Percentiles rank a stretch among this genome's conserved stretches.
phyloP scores from a whole-genome alignment of 2,329 filamentous ascomycete species.

The Coleophoma crateriformis region DNA sequence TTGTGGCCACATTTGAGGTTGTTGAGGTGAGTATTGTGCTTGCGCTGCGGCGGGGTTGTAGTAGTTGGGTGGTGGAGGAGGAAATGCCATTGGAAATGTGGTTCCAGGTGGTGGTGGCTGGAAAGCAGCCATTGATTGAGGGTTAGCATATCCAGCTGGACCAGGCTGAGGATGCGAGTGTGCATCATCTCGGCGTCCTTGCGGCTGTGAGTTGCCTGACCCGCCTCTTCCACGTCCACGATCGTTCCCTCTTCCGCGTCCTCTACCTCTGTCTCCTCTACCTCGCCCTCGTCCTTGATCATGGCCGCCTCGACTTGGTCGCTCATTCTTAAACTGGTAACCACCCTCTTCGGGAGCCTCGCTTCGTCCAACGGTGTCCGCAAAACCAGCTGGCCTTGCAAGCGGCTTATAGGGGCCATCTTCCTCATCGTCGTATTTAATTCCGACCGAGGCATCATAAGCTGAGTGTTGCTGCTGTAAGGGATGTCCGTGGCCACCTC shows the following conservation, averaged over 20 bases:
- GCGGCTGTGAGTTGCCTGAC: constrained; percentile 13
- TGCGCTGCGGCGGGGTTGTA: not conserved
- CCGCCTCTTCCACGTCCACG: constrained; percentile 20
- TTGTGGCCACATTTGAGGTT: constrained; percentile 20
- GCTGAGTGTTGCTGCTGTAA: constrained; percentile 23
- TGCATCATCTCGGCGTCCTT: constrained; percentile 6
- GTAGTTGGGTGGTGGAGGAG: constrained; percentile 6
- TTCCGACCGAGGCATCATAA: constrained; percentile 33
- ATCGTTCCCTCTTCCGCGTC: constrained; percentile 13
- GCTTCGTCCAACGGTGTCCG: constrained; percentile 38
- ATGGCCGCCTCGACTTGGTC: constrained; percentile 10
- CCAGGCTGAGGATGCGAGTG: constrained; percentile 3
- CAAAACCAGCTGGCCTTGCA: constrained; percentile 59
- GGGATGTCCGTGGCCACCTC: constrained; percentile 29
- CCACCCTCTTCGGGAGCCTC: constrained; percentile 33
- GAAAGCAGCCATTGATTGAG: not conserved
- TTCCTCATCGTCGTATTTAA: constrained; percentile 65
- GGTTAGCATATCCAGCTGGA: not conserved
- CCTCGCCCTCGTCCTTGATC: constrained; percentile 11
- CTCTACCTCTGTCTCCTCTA: constrained; percentile 14
- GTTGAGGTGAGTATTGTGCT: constrained; percentile 14
- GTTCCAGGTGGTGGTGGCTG: not conserved
- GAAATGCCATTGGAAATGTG: constrained; percentile 2
- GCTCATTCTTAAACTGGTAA: constrained; percentile 7
- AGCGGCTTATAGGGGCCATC: constrained; percentile 70